These are phyloP conservation scores for Poteriospumella lacustris DNA, from an alignment of 108 stramenopile species.

Conservation along the genomic window DNA sequence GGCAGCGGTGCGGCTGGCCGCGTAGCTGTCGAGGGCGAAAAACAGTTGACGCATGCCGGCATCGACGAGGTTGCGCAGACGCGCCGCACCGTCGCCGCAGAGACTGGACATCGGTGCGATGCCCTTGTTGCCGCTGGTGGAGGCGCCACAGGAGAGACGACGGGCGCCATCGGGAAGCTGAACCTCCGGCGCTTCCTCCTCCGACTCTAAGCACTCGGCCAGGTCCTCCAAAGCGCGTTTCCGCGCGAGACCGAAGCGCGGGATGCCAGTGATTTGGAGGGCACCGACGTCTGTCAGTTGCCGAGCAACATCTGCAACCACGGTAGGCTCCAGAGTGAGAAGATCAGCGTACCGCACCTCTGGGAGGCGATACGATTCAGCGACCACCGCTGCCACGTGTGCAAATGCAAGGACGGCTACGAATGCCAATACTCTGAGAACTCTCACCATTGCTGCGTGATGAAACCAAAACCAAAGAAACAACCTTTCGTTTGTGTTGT, in stretches of 20 bases:
- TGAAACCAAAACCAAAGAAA: too few species aligned
- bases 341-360: neutral
- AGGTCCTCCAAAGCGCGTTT: constrained; percentile 4
- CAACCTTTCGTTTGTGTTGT: too few species aligned
- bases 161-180: constrained; percentile 11
- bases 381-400: too few species aligned
- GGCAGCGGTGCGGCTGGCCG: neutral
- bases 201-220: neutral
- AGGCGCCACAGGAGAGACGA: neutral
- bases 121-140: neutral
- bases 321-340: neutral
- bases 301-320: neutral
- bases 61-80: neutral
- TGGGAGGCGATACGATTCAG: too few species aligned
- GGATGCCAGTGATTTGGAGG: constrained; percentile 9
- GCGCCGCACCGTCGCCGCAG: neutral
- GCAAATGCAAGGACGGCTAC: too few species aligned
- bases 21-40: neutral
- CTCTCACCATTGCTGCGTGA: too few species aligned
- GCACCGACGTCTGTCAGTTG: neutral
- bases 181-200: neutral
- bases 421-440: too few species aligned
- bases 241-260: neutral
- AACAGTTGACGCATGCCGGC: neutral
- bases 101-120: neutral